Evolutionary conservation across 495 filamentous ascomycete genomes (phyloP).

Genomic region (Hypoxylon crocopeplum): DNA sequence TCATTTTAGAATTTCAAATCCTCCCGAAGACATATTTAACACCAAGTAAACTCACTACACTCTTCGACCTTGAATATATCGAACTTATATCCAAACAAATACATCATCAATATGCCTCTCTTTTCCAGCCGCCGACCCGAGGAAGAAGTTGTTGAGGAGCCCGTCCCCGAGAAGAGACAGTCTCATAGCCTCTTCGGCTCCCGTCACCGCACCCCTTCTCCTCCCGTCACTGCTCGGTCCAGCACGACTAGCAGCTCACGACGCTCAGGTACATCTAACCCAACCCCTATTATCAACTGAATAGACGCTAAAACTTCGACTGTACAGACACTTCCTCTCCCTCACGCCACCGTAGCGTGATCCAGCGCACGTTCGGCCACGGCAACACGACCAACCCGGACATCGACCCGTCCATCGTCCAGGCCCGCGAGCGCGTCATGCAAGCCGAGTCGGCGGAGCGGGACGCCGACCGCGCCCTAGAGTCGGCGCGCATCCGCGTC

Average conservation of each 20-base stretch:
- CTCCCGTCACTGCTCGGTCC: slow-evolving; percentile 35
- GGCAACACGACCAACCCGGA: slow-evolving; percentile 43
- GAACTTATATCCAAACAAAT: neutral
- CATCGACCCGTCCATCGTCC: slow-evolving; percentile 64
- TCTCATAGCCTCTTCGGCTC: slow-evolving; percentile 51
- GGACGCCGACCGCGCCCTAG: slow-evolving; percentile 67
- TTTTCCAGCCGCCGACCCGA: slow-evolving; percentile 50
- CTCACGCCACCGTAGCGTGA: slow-evolving; percentile 43
- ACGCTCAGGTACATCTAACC: slow-evolving; percentile 26
- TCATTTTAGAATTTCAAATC: neutral
- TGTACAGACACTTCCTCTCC: slow-evolving; percentile 27
- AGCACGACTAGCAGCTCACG: slow-evolving; percentile 40
- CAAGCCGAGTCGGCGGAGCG: slow-evolving; percentile 65
- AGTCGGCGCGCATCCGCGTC: slow-evolving; percentile 61
- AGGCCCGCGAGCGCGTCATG: slow-evolving; percentile 64
- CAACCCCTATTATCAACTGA: slow-evolving; percentile 19
- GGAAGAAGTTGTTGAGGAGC: slow-evolving; percentile 47
- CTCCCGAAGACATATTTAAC: no score
- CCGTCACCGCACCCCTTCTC: slow-evolving; percentile 52
- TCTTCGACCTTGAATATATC: neutral
- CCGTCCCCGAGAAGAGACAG: slow-evolving; percentile 47
- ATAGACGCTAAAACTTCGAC: neutral
- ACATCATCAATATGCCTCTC: slow-evolving; percentile 51
- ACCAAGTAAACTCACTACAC: no score
- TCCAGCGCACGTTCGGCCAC: slow-evolving; percentile 54